These are phyloP conservation scores for Kodamaea neixiangensis DNA, from an alignment of 805 yeast species.

Conservation along the genomic window DNA sequence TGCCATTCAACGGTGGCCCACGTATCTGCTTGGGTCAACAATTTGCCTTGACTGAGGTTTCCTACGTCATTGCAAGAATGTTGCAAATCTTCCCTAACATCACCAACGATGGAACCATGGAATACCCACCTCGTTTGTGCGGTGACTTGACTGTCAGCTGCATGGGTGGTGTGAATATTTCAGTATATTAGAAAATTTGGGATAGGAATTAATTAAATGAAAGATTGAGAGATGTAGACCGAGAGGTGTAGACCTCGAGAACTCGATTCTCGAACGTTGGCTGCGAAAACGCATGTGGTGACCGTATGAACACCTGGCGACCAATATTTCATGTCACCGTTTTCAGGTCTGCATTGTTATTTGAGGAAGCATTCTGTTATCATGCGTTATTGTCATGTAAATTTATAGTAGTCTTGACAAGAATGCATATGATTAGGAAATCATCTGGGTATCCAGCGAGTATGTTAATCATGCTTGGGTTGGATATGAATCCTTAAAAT, in stretches of 20 bases:
- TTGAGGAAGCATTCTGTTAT: too few species aligned
- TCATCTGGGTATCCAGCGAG: too few species aligned
- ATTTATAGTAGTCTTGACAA: too few species aligned
- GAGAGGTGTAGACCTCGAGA: slow-evolving; percentile 3
- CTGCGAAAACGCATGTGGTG: background rate
- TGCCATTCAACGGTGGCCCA: slow-evolving; percentile 42
- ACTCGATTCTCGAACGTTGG: background rate
- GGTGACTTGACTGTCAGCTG: slow-evolving; percentile 33
- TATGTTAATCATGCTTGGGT: too few species aligned
- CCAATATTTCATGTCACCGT: too few species aligned
- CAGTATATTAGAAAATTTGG: slow-evolving; percentile 4
- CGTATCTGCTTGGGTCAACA: slow-evolving; percentile 43
- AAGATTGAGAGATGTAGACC: background rate
- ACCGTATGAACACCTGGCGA: too few species aligned
- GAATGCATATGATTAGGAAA: too few species aligned
- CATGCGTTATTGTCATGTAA: too few species aligned
- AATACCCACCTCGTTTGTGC: slow-evolving; percentile 13
- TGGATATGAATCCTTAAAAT: too few species aligned
- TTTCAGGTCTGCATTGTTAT: too few species aligned
- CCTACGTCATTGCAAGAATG: slow-evolving; percentile 31
- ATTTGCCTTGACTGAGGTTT: slow-evolving; percentile 40
- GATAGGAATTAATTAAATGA: background rate
- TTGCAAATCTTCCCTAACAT: slow-evolving; percentile 33
- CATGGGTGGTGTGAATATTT: slow-evolving; percentile 20
- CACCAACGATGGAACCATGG: slow-evolving; percentile 7